A percentile compares a stretch with the other conserved stretches of the same genome.
phyloP scores from a whole-genome alignment of 2,329 filamentous ascomycete species.

The Alternaria hordeiaustralica region DNA sequence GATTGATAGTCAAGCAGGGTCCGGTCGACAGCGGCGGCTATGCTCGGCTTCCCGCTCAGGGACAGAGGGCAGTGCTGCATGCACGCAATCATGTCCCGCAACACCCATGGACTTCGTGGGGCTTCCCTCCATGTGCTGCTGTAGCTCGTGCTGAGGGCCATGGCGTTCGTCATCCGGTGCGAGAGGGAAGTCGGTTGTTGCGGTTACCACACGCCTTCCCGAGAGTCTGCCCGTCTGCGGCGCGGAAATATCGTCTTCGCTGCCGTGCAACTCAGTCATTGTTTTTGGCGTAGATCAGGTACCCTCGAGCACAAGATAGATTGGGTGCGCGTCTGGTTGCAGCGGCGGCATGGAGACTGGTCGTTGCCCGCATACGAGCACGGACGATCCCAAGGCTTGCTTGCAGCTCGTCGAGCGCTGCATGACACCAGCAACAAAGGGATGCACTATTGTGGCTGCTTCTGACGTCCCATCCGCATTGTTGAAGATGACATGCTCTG shows the following conservation, averaged over 20 bases:
- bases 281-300: constrained; percentile 8
- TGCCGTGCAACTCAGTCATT: constrained; percentile 15
- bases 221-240: constrained; percentile 3
- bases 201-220: constrained; percentile 1
- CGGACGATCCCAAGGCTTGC: constrained; percentile 14
- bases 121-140: constrained; percentile 11
- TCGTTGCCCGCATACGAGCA: constrained; percentile 10
- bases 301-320: constrained; percentile 2
- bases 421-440: constrained; percentile 22
- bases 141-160: not conserved
- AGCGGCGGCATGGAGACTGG: not conserved
- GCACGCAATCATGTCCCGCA: constrained; percentile 28
- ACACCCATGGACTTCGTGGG: constrained; percentile 9
- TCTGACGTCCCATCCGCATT: constrained; percentile 11
- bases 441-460: constrained; percentile 15
- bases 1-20: constrained; percentile 6
- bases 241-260: not conserved
- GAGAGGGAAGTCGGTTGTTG: not conserved
- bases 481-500: constrained; percentile 15
- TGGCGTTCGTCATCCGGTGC: constrained; percentile 6
- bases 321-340: not conserved
- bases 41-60: constrained; percentile 22
- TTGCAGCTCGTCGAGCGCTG: constrained; percentile 13
- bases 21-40: constrained; percentile 24
- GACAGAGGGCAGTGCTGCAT: constrained; percentile 17